Evolutionary conservation across 1,139 yeast genomes (phyloP).

Genomic region (Kodamaea plutei): DNA sequence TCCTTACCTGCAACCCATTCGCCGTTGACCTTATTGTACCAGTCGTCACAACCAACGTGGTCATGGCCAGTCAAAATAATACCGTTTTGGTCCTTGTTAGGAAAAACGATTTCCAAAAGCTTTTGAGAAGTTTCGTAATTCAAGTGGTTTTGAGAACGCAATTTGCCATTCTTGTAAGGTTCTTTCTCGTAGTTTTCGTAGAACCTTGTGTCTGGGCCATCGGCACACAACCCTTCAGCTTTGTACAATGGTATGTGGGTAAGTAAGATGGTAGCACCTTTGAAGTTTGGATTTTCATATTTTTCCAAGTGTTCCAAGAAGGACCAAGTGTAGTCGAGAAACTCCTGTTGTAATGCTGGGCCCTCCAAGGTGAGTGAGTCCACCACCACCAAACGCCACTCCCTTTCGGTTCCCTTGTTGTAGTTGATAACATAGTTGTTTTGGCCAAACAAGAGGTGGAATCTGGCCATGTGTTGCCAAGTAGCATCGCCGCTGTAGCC

Average conservation of each 20-base stretch:
- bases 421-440: slow-evolving; percentile 79
- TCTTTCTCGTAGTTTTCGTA: slow-evolving; percentile 60
- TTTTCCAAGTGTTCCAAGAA: slow-evolving; percentile 58
- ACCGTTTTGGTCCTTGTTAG: slow-evolving; percentile 60
- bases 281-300: slow-evolving; percentile 43
- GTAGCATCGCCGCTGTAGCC: slow-evolving; percentile 97
- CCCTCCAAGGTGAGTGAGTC: slow-evolving; percentile 86
- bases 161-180: slow-evolving; percentile 62
- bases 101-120: slow-evolving; percentile 66
- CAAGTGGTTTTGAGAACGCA: slow-evolving; percentile 87
- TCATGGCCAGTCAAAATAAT: slow-evolving; percentile 91
- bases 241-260: slow-evolving; percentile 92
- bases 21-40: slow-evolving; percentile 46
- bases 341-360: slow-evolving; percentile 76
- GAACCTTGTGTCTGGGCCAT: slow-evolving; percentile 66
- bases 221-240: slow-evolving; percentile 73
- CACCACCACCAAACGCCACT: slow-evolving; percentile 81
- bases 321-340: slow-evolving; percentile 63
- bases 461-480: slow-evolving; percentile 83
- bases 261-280: slow-evolving; percentile 76
- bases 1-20: slow-evolving; percentile 59
- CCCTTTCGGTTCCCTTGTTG: slow-evolving; percentile 56
- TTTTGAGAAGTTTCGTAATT: slow-evolving; percentile 60
- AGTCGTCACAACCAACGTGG: slow-evolving; percentile 85
- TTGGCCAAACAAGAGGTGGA: slow-evolving; percentile 67